A percentile compares a stretch with the other conserved stretches of the same genome.
These are phyloP conservation scores for Agaricus sinodeliciosus DNA, from an alignment of 768 basidiomycete genomes.

Conservation along the genomic window DNA sequence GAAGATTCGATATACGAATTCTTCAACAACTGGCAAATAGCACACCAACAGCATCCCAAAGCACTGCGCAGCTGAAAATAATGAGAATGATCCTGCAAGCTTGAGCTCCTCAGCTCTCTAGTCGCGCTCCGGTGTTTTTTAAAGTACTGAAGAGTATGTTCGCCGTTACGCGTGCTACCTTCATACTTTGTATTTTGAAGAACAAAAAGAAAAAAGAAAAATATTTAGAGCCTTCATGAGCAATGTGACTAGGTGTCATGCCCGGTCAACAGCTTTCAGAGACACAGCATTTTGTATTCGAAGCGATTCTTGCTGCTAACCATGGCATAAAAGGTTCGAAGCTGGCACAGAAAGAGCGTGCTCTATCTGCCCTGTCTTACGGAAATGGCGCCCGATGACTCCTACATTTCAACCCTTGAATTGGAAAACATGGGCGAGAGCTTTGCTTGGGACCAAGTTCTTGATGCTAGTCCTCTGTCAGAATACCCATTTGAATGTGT, in stretches of 20 bases:
- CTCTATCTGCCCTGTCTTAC: background rate
- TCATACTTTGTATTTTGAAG: background rate
- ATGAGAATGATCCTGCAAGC: no score
- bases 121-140: background rate
- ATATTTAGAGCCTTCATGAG: background rate
- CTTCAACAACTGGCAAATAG: background rate
- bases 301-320: background rate
- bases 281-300: background rate
- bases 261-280: background rate
- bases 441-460: background rate
- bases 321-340: background rate
- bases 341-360: no score
- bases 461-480: background rate
- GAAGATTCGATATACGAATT: background rate
- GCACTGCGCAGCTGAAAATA: background rate
- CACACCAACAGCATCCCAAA: background rate
- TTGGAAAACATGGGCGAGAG: background rate
- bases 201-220: no score
- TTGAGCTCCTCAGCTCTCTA: no score
- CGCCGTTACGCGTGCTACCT: background rate
- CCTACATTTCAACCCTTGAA: background rate
- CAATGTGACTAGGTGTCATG: background rate
- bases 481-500: background rate
- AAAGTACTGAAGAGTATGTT: background rate
- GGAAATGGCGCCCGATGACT: constrained; percentile 1